Evolutionary conservation across 495 filamentous ascomycete species (phyloP).

Genomic region (Bryoglossum gracile): DNA sequence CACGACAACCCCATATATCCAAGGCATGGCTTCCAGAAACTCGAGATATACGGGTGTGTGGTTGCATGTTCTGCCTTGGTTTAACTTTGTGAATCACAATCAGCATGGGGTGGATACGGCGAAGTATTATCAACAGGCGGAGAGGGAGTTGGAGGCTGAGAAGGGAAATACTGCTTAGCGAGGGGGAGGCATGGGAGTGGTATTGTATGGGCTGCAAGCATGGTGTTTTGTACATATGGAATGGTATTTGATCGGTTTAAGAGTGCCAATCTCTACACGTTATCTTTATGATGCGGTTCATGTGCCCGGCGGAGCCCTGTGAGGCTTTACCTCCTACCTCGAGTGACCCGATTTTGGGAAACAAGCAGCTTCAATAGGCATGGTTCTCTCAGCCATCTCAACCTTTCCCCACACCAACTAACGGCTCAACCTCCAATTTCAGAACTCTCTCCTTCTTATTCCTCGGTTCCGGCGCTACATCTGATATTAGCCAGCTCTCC

Average conservation of each 20-base stretch:
- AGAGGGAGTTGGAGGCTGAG: slow-evolving; percentile 85
- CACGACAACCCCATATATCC: slow-evolving; percentile 71
- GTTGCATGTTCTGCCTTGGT: slow-evolving; percentile 80
- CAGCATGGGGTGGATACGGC: slow-evolving; percentile 97
- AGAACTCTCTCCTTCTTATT: slow-evolving; percentile 24
- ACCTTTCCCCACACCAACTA: slow-evolving; percentile 5
- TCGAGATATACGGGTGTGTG: slow-evolving; percentile 83
- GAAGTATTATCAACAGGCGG: slow-evolving; percentile 97
- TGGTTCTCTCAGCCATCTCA: neutral
- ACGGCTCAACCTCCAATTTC: slow-evolving; percentile 23
- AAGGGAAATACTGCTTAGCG: slow-evolving; percentile 17
- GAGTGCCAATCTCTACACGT: neutral
- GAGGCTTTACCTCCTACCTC: too few relatives aligned
- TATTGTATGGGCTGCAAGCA: neutral
- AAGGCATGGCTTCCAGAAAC: slow-evolving; percentile 88
- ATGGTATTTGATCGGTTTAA: slow-evolving; percentile 10
- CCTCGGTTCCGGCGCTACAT: slow-evolving; percentile 24
- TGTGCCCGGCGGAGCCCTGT: too few relatives aligned
- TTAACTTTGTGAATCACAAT: slow-evolving; percentile 95
- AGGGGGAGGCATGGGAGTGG: neutral
- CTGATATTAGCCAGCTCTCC: too few relatives aligned
- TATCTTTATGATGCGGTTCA: too few relatives aligned
- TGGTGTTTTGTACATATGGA: slow-evolving; percentile 19
- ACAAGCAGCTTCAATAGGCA: too few relatives aligned
- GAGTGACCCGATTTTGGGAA: too few relatives aligned